A percentile compares a stretch with the other conserved stretches of the same genome.
Conservation (phyloP, 352 stramenopile species). For the Globisporangium cederbergense region DNA sequence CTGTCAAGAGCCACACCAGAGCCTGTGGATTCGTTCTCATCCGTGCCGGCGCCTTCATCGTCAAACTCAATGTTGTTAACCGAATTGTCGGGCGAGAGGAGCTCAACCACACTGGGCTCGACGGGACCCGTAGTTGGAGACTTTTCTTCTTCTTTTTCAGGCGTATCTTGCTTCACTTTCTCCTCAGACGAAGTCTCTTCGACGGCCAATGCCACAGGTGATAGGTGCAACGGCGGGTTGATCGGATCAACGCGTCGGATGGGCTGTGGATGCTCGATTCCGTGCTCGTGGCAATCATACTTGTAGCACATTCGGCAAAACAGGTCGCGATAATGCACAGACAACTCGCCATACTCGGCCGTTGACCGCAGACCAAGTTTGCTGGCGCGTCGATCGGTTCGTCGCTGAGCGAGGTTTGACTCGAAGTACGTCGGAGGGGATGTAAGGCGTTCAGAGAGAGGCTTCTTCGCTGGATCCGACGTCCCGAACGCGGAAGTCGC, state of each 20-base stretch:
- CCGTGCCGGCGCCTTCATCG: neutral
- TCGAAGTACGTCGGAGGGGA: conserved; percentile 62
- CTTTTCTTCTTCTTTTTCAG: neutral
- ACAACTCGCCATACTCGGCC: conserved; percentile 63
- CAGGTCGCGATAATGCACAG: conserved; percentile 87
- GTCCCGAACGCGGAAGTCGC: conserved; percentile 31
- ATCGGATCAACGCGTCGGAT: conserved; percentile 55
- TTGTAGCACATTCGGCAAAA: conserved; percentile 92
- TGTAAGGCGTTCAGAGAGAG: conserved; percentile 40
- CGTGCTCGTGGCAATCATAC: conserved; percentile 91
- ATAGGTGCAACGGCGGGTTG: conserved; percentile 46
- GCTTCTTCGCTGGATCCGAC: conserved; percentile 11
- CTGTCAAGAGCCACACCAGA: conserved; percentile 27
- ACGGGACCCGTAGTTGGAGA: neutral
- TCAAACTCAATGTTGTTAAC: conserved; percentile 6
- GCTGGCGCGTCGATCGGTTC: conserved; percentile 6
- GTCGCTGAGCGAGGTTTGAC: conserved; percentile 38
- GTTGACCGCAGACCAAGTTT: conserved; percentile 29
- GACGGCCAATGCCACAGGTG: conserved; percentile 23
- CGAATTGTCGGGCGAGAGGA: neutral
- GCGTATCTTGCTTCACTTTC: neutral
- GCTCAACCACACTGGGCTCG: conserved; percentile 1
- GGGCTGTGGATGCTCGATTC: conserved; percentile 74
- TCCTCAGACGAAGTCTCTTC: neutral
- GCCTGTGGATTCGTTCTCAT: conserved; percentile 10